Conservation (phyloP, 371 early-diverging fungal genomes). For the Mucor mucedo region DNA sequence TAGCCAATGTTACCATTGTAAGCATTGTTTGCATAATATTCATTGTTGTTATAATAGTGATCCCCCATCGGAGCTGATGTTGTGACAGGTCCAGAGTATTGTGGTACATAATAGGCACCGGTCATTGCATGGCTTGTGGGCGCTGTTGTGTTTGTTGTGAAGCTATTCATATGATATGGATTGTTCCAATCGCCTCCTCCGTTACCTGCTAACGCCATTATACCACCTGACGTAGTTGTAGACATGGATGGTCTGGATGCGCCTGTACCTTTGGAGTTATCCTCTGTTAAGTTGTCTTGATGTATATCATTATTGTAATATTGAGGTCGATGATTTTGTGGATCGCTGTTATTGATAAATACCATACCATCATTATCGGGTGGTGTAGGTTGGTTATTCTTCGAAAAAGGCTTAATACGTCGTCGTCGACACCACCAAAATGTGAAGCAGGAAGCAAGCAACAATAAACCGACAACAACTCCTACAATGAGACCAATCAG, state of each 20-base stretch:
- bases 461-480: constrained; percentile 2
- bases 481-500: constrained; percentile 27
- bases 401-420: constrained; percentile 3
- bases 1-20: not conserved
- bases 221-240: constrained; percentile 4
- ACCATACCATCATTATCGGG: not conserved
- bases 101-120: not conserved
- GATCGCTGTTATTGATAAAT: not conserved
- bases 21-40: not conserved
- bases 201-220: not conserved
- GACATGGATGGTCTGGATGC: constrained; percentile 10
- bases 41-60: constrained; percentile 7
- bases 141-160: not conserved
- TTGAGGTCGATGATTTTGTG: not conserved
- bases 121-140: not conserved
- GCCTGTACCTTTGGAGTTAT: no score
- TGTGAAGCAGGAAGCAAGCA: not conserved
- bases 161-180: constrained; percentile 3
- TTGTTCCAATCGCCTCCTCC: constrained; percentile 6
- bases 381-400: not conserved
- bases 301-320: not conserved
- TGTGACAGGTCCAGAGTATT: not conserved
- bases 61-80: not conserved
- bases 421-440: constrained; percentile 14
- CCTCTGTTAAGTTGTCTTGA: not conserved